phyloP scores from a whole-genome alignment of 345 rosid genomes.

The Firmiana major region DNA sequence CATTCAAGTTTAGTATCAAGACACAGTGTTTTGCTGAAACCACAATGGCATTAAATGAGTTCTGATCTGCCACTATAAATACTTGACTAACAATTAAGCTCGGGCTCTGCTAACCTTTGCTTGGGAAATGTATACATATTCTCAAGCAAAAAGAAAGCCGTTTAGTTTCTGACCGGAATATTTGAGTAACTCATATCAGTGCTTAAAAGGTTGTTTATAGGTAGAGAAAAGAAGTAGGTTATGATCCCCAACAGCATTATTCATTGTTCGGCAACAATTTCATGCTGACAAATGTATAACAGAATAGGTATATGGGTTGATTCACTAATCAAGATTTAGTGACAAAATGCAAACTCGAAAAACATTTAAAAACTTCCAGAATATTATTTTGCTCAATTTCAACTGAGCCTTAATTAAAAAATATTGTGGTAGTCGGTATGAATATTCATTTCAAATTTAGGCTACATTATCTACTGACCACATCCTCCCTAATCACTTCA shows the following conservation, averaged over 20 bases:
- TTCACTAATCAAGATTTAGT: not conserved
- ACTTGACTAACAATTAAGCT: not conserved
- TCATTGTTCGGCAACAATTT: not conserved
- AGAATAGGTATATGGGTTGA: not conserved
- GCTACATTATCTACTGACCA: not conserved
- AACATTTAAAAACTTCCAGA: not conserved
- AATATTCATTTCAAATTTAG: not conserved
- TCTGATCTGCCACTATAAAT: not conserved
- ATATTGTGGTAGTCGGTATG: not conserved
- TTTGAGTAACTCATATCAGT: not conserved
- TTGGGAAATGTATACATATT: not conserved
- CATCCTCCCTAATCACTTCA: not conserved
- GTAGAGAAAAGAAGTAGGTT: not conserved
- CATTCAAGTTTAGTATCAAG: not conserved
- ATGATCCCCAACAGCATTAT: not conserved
- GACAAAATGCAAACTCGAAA: not conserved
- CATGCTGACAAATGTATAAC: not conserved
- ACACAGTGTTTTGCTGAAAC: not conserved
- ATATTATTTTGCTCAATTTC: not conserved
- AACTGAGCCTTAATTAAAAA: not conserved
- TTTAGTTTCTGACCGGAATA: not conserved
- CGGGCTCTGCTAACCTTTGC: not conserved
- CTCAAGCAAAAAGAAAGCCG: not conserved
- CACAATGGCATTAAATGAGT: not conserved
- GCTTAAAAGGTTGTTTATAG: not conserved